Conservation (phyloP, 768 basidiomycete genomes). For the Pholiota microspora region DNA sequence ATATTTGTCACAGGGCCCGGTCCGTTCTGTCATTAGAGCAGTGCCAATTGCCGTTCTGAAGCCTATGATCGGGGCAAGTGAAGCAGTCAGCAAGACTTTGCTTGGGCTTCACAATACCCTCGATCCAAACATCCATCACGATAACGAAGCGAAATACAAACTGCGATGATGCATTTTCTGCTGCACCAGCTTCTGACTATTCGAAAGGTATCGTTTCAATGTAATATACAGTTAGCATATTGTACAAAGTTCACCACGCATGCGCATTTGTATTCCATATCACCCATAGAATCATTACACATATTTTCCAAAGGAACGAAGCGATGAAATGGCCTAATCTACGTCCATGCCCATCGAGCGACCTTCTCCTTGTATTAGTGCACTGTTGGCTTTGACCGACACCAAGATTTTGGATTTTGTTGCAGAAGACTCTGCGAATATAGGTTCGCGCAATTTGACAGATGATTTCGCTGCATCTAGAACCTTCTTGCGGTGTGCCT, state of each 20-base stretch:
- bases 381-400: conserved; percentile 58
- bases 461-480: conserved; percentile 56
- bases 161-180: conserved; percentile 42
- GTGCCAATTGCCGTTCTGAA: conserved; percentile 97
- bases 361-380: conserved; percentile 80
- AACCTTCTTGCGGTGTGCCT: conserved; percentile 67
- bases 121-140: conserved; percentile 79
- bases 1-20: conserved; percentile 57
- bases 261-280: conserved; percentile 17
- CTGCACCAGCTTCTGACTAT: neutral
- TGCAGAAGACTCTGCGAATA: conserved; percentile 38
- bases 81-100: conserved; percentile 94
- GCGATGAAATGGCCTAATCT: conserved; percentile 50
- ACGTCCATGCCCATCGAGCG: conserved; percentile 91
- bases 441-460: conserved; percentile 66
- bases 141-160: conserved; percentile 95
- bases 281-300: conserved; percentile 15
- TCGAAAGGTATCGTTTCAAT: neutral
- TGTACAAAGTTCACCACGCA: conserved; percentile 4
- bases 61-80: conserved; percentile 97
- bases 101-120: conserved; percentile 91
- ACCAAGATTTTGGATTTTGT: conserved; percentile 78
- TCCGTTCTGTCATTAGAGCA: conserved; percentile 92
- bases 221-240: conserved; percentile 2
- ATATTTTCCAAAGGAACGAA: conserved; percentile 11